Evolutionary conservation across 1,284 basidiomycete genomes (phyloP), one percentile per base, ranked within the genome.

Genomic region (Sanguinoderma infundibulare): DNA sequence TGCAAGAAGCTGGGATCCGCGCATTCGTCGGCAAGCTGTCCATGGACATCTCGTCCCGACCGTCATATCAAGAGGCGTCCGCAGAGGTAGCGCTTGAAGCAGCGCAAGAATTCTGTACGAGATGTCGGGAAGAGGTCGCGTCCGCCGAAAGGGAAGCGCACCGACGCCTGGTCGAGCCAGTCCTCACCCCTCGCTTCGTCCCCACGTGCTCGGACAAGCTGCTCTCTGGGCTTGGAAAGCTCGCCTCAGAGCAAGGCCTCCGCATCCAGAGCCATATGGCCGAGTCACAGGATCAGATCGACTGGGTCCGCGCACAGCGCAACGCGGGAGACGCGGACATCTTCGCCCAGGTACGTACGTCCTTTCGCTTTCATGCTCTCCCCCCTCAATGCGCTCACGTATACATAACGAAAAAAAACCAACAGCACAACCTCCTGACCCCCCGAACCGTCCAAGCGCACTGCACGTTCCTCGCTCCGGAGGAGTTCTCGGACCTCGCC

Each of bases 11-110:
- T n/a, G 92, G 94, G 1, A 69, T 95, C 20, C 80, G 94, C 39
- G 91, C 85, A 0, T 92, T 91, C 67, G 83, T 95, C 15, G 93
- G 94, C 24, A 95, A 95, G 71, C 78, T 95, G 14, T 92, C 91
- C 0, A 94, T 94, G 92, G 92, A 94, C 72, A 85, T 86, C 35
- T 91, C 89, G 7, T 83, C 86, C n/a, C 81, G 87, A 0, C 81
- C 85, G 0, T 83, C 87, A 0, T 95, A 95, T 73, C 78, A 84
- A 46, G 94, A 95, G 70, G 44, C 79, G 0, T 86, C 87, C 1
- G 73, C 83, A 0, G 62, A 74, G 5, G 75, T 73, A 8, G 81
- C 92, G 1, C 76, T 88, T 9, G 66, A 72, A 3, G 78, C 87
- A 1, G 87, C 86, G 0, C 66, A 73, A 15, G 76, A 79, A 0